Percentiles rank a stretch among this genome's conserved stretches.
These are phyloP conservation scores for Dioscorea alata DNA, from an alignment of 106 monocot genomes.

Conservation along the genomic window DNA sequence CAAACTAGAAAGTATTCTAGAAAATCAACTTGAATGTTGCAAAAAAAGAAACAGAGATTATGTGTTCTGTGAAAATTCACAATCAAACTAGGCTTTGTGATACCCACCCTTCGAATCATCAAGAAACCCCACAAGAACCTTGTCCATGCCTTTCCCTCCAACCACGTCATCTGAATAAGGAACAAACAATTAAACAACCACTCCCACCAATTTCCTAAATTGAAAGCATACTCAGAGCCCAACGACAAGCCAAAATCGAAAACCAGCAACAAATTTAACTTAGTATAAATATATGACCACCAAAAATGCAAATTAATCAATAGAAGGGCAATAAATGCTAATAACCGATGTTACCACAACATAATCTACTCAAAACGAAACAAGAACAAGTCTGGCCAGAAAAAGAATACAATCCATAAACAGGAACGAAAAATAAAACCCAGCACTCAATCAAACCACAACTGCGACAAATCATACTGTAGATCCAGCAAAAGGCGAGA, in stretches of 20 bases:
- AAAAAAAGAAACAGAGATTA: too few relatives aligned
- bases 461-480: too few relatives aligned
- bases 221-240: background rate
- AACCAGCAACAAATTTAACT: background rate
- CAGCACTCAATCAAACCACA: too few relatives aligned
- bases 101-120: slow-evolving; percentile 57
- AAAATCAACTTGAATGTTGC: background rate
- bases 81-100: background rate
- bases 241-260: background rate
- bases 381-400: too few relatives aligned
- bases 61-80: too few relatives aligned
- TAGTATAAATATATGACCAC: background rate
- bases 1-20: too few relatives aligned
- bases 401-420: too few relatives aligned
- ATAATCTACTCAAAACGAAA: too few relatives aligned
- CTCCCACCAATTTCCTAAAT: background rate
- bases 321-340: background rate
- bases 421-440: too few relatives aligned
- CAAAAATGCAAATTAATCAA: background rate
- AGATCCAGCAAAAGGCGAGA: too few relatives aligned
- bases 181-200: background rate
- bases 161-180: slow-evolving; percentile 14
- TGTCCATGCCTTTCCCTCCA: slow-evolving; percentile 29
- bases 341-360: too few relatives aligned
- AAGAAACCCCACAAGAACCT: slow-evolving; percentile 25